Base-by-base conservation (phyloP, 352 stramenopile species). In the Pythium sp. region DNA sequence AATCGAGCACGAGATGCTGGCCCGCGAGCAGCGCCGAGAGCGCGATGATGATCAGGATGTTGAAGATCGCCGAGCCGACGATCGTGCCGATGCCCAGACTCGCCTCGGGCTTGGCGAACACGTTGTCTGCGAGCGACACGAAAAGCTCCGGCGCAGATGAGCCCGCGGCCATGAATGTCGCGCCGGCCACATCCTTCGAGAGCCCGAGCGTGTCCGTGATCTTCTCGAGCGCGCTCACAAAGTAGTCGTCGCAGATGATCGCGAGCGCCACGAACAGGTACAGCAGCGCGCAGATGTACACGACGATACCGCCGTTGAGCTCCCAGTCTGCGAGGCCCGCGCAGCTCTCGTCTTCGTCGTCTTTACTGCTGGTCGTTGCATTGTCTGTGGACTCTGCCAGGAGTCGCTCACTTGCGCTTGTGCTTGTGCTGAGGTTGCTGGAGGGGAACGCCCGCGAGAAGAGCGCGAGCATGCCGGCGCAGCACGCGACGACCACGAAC, bases 171-270 rank as follows among this genome's bases (percentile, higher is more conserved):
- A 96, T 91, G 72, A 96, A 95, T 1, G 87, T 93, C 7, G 89
- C 89, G 64, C 87, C 87, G 5, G 86, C 87, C 24, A 94, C 87
- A 63, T 96, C 87, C 38, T 88, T 78, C 15, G 85, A 89, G 24
- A 96, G 73, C 26, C 65, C 73, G 26, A 91, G 56, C 3, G 64
- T 66, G n/a, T 89, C 84, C 3, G 85, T 86, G 60, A 96, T 86
- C 55, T 80, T 82, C 68, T 97, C 89, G 22, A 97, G 76, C 36
- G 89, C 63, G 14, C 86, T 81, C 36, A 93, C 87, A 36, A 97
- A 91, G 74, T 95, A 96, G 73, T 97, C 90, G 72, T 97, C 90
- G 62, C 81, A 93, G 46, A 97, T 90, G 75, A 97, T 90, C 54
- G 90, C 90, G 54, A 97, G 86, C 51, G 85, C 84, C 34, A 96